Base-by-base conservation (phyloP, 148 eudicot genomes). In the Persicaria maculosa region DNA sequence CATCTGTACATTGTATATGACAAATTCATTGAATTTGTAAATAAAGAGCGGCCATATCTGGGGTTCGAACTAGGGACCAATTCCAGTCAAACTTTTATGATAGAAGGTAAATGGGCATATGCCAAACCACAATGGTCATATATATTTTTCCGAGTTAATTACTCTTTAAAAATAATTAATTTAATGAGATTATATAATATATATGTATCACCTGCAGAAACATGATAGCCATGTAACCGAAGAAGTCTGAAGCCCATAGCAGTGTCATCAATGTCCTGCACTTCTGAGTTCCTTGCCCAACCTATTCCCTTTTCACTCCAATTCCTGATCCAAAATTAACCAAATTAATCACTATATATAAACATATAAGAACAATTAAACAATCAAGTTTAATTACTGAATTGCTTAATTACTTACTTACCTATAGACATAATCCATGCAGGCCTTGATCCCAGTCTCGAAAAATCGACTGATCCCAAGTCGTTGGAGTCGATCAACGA, bases 201-300 rank as follows among this genome's bases (percentile, higher is more conserved):
- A 22, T 17, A 16, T 6, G 48, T 62, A 6, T 54, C 62, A 93
- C 97, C 93, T 50, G 88, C 82, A 45, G 97, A 86, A 77, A 93
- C 86, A 1, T 83, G 72, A 73, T 87, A 81, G 7, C 97, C 96
- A 72, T 88, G 93, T 79, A 87, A 73, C 71, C 97, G 83, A 10
- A 93, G 76, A 50, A 90, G 84, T 68, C 96, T 83, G 72, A 93
- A 93, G 6, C 82, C 97, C 97, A 93, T 93, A 25, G 97, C 91
- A 0, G 97, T 90, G 75, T 90, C 97, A 77, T 93, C 97, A 57
- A 93, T 86, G 77, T 90, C 96, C 36, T 88, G 88, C 43, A 93
- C 87, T 4, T 65, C 75, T 15, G 90, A 84, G 64, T 93, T 85
- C 80, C 89, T 93, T 14, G 96, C 96, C 97, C 97, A 93, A 68